phyloP scores from a whole-genome alignment of 257 asterid genomes.

The Coffea canephora region DNA sequence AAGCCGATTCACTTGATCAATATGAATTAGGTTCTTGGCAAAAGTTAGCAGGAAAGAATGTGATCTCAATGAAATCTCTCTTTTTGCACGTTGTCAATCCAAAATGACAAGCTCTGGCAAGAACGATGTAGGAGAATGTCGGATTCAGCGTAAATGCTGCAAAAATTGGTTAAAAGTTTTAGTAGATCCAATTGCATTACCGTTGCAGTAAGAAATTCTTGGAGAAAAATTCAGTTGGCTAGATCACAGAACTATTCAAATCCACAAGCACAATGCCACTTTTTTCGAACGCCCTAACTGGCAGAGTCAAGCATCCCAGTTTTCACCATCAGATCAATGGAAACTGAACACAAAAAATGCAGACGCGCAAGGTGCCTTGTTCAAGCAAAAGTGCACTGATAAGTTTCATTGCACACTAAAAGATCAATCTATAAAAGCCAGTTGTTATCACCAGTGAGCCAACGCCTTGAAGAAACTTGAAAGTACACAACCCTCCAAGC shows the following conservation, averaged over 20 bases:
- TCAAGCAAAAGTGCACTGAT: background rate
- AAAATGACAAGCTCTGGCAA: background rate
- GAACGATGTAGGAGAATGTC: background rate
- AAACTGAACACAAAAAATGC: background rate
- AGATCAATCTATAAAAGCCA: background rate
- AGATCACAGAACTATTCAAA: too few relatives aligned
- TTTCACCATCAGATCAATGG: background rate
- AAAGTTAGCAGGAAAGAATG: background rate
- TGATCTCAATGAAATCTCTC: background rate
- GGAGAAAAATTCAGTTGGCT: background rate
- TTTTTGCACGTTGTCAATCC: background rate
- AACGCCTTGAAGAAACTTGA: background rate
- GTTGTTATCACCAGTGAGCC: background rate
- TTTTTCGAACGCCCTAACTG: background rate
- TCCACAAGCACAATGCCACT: background rate
- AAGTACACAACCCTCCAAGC: too few relatives aligned
- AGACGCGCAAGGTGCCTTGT: background rate
- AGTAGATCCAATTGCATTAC: background rate
- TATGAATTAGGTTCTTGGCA: conserved; percentile 19
- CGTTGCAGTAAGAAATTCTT: background rate
- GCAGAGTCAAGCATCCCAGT: background rate
- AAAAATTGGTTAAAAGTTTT: background rate
- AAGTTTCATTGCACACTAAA: background rate
- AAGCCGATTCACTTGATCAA: conserved; percentile 92
- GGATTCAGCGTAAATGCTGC: background rate